Percentiles rank a stretch among this genome's conserved stretches.
Conservation (phyloP, 768 basidiomycete genomes). For the Baorangia bicolor region DNA sequence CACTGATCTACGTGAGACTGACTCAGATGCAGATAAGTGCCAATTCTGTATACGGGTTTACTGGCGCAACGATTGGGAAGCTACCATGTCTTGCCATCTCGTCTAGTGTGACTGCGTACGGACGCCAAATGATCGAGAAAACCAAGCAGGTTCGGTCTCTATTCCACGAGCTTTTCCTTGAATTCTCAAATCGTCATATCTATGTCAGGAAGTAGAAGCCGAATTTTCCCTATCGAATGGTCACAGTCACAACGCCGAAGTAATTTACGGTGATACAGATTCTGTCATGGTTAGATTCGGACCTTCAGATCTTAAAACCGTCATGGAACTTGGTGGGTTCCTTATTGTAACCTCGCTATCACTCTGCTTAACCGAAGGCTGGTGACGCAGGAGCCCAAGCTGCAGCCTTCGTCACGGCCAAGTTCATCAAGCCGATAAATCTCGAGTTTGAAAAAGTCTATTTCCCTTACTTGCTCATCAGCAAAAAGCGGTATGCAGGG, state of each 20-base stretch:
- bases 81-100: conserved; percentile 95
- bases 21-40: conserved; percentile 79
- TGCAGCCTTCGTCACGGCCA: conserved; percentile 83
- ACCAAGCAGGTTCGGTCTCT: conserved; percentile 70
- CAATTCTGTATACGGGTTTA: conserved; percentile 99
- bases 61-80: conserved; percentile 96
- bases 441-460: conserved; percentile 99
- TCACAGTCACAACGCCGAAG: conserved; percentile 81
- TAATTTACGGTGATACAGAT: conserved; percentile 99
- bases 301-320: conserved; percentile 76
- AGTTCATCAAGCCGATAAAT: conserved; percentile 95
- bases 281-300: conserved; percentile 99
- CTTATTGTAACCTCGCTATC: neutral
- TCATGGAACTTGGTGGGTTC: conserved; percentile 84
- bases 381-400: conserved; percentile 75
- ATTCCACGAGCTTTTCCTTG: neutral
- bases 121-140: conserved; percentile 98
- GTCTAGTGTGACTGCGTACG: conserved; percentile 92
- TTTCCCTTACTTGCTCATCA: conserved; percentile 96
- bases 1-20: neutral
- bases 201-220: conserved; percentile 74
- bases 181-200: neutral
- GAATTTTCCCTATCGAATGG: conserved; percentile 87
- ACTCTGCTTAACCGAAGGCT: neutral
- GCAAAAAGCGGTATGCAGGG: conserved; percentile 98